Percentiles rank a stretch among this genome's conserved stretches.
phyloP scores from a whole-genome alignment of 345 rosid genomes.

The Rhizophora apiculata region DNA sequence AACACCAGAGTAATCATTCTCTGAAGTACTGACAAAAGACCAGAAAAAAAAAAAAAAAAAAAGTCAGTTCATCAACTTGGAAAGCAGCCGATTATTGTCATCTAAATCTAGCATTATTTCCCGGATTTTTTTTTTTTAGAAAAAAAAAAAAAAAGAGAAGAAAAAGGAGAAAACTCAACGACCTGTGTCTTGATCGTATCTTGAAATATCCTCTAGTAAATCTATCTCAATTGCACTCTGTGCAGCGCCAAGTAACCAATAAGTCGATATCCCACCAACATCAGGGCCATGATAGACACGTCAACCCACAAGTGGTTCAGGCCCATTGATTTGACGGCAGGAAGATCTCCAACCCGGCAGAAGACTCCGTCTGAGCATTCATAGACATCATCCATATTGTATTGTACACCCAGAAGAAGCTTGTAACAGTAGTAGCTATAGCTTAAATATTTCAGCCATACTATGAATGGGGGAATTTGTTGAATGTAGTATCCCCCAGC shows the following conservation, averaged over 20 bases:
- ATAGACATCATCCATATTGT: slow-evolving; percentile 62
- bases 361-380: slow-evolving; percentile 69
- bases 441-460: slow-evolving; percentile 94
- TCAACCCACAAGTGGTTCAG: slow-evolving; percentile 74
- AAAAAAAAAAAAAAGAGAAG: no score
- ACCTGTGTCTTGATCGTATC: neutral
- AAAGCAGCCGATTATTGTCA: slow-evolving; percentile 15
- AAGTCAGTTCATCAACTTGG: slow-evolving; percentile 27
- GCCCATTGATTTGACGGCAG: slow-evolving; percentile 86
- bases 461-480: slow-evolving; percentile 89
- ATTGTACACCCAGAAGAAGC: slow-evolving; percentile 94
- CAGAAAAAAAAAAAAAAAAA: neutral
- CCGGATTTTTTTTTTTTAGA: neutral
- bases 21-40: neutral
- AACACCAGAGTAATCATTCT: slow-evolving; percentile 17
- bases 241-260: slow-evolving; percentile 79
- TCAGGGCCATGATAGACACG: slow-evolving; percentile 77
- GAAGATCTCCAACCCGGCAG: slow-evolving; percentile 83
- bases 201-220: neutral
- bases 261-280: slow-evolving; percentile 90
- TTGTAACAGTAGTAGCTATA: slow-evolving; percentile 95
- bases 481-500: slow-evolving; percentile 97
- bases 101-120: slow-evolving; percentile 52
- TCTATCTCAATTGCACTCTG: slow-evolving; percentile 59
- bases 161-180: slow-evolving; percentile 26